phyloP scores from a whole-genome alignment of 176 grass and related monocot genomes.

The Triticum turgidum region DNA sequence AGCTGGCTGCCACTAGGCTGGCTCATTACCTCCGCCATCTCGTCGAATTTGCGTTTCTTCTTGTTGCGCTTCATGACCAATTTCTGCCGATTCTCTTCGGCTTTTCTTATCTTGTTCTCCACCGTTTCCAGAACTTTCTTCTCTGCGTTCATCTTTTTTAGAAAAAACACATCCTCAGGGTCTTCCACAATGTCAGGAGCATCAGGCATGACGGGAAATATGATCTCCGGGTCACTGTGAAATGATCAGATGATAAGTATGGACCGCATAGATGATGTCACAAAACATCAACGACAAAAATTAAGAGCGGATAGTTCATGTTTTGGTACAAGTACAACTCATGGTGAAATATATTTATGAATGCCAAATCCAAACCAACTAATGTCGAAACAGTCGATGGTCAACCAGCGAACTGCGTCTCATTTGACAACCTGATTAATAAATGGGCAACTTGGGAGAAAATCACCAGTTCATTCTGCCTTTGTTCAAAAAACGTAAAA shows the following conservation, averaged over 20 bases:
- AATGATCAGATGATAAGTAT: background rate
- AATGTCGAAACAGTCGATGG: background rate
- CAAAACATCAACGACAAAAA: background rate
- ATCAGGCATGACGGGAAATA: slow-evolving; percentile 15
- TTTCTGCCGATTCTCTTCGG: background rate
- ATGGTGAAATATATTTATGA: background rate
- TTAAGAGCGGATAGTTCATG: background rate
- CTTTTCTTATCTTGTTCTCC: background rate
- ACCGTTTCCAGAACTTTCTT: background rate
- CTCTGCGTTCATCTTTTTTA: background rate
- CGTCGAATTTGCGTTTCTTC: slow-evolving; percentile 29
- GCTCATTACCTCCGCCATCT: slow-evolving; percentile 1
- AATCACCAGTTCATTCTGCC: background rate
- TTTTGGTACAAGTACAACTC: background rate
- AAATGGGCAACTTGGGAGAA: background rate
- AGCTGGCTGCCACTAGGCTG: background rate
- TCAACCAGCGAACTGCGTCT: background rate
- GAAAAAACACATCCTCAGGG: background rate
- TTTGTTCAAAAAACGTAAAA: background rate
- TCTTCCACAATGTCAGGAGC: background rate
- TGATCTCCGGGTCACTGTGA: slow-evolving; percentile 36
- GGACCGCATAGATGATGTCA: background rate
- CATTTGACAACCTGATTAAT: background rate
- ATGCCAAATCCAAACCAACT: background rate
- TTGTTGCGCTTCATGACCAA: background rate